Conservation (phyloP, 176 grass and related monocot genomes). For the Pontederia crassipes region DNA sequence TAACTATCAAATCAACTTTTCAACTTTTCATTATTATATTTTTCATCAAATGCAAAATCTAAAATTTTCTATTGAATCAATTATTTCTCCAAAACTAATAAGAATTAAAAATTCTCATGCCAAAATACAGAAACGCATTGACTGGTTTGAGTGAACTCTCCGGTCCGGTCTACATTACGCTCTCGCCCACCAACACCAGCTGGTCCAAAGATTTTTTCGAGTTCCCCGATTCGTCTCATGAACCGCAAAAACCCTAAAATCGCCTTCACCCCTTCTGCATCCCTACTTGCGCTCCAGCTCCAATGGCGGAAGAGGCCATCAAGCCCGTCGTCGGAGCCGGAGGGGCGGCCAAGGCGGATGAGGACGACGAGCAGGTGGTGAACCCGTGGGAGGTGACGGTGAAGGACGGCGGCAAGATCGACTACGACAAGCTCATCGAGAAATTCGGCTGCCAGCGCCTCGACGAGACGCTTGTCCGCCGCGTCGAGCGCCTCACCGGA, state of each 20-base stretch:
- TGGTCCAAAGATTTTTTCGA: neutral
- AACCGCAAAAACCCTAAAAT: too few species aligned
- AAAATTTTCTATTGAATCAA: too few species aligned
- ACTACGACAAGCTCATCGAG: slow-evolving; percentile 96
- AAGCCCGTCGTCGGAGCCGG: slow-evolving; percentile 2
- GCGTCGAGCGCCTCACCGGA: slow-evolving; percentile 47
- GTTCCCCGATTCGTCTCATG: neutral
- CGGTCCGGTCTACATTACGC: too few species aligned
- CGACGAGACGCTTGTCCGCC: slow-evolving; percentile 34
- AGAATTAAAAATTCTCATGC: too few species aligned
- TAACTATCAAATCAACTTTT: too few species aligned
- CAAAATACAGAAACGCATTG: too few species aligned
- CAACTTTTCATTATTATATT: too few species aligned
- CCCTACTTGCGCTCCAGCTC: neutral
- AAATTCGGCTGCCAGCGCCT: slow-evolving; percentile 86
- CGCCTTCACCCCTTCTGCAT: neutral
- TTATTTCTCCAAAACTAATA: too few species aligned
- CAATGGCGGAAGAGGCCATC: slow-evolving; percentile 6
- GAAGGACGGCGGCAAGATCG: slow-evolving; percentile 55
- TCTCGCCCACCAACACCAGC: too few species aligned
- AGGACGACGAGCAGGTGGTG: slow-evolving; percentile 63
- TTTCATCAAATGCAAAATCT: too few species aligned
- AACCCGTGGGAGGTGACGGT: slow-evolving; percentile 94
- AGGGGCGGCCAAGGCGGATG: neutral
- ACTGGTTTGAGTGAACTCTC: too few species aligned